Conservation (phyloP, 257 asterid species). For the Gynochthodes officinalis region DNA sequence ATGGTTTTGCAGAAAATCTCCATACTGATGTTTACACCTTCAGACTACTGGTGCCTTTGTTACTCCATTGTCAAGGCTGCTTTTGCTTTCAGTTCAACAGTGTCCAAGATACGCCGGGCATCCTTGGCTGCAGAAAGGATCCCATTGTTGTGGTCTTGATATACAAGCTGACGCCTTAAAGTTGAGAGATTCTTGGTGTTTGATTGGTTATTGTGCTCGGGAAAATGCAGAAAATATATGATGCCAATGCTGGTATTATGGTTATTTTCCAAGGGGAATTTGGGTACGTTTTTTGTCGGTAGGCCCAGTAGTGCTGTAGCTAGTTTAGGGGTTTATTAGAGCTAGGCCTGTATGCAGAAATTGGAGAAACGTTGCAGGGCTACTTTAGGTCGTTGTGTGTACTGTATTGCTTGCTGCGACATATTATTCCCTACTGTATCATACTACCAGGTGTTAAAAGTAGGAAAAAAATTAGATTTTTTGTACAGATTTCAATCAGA, state of each 20-base stretch:
- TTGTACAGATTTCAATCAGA: slow-evolving; percentile 21
- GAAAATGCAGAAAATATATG: background rate
- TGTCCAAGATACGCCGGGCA: slow-evolving; percentile 1
- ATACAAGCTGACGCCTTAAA: background rate
- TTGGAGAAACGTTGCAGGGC: background rate
- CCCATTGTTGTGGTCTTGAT: background rate
- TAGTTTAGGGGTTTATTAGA: slow-evolving; percentile 19
- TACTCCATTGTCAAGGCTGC: too few species aligned
- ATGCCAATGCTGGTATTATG: background rate
- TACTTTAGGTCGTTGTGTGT: slow-evolving; percentile 15
- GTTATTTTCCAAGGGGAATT: background rate
- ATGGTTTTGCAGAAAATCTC: slow-evolving; percentile 7
- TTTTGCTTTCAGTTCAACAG: too few species aligned
- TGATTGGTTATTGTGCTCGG: background rate
- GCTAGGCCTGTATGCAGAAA: slow-evolving; percentile 9
- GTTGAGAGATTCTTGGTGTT: slow-evolving; percentile 1
- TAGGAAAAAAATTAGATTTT: slow-evolving; percentile 8
- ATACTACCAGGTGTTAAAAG: slow-evolving; percentile 3
- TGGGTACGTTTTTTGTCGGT: slow-evolving; percentile 1
- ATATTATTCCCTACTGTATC: slow-evolving; percentile 22
- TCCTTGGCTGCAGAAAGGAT: slow-evolving; percentile 1
- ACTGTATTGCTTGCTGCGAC: slow-evolving; percentile 15
- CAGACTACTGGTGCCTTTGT: too few species aligned
- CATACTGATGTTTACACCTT: background rate
- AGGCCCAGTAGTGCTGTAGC: slow-evolving; percentile 12